Base-by-base conservation (phyloP, 768 basidiomycete genomes). In the Boletus eberwhitei region DNA sequence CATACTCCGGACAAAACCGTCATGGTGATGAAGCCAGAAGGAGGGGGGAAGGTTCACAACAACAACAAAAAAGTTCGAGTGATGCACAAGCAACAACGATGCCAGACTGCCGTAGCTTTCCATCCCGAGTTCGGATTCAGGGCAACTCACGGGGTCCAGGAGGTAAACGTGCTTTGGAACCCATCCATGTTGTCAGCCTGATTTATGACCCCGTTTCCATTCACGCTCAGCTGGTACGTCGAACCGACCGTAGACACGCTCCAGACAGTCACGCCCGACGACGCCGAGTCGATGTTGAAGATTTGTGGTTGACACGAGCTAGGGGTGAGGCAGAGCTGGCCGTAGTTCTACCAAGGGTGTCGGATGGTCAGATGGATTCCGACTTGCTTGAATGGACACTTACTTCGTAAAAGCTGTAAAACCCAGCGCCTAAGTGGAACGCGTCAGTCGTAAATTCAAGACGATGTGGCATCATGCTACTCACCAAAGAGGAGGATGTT, bases 331-430 rank as follows among this genome's bases (percentile, higher is more conserved):
- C 80, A 82, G 24, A 62, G 50, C 47, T 74, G 70, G 11, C 8
- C 55, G 59, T 74, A 79, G 61, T 75, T 71, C 71, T 79, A 58
- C 37, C 12, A 32, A 21, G 14, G 47, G 48, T 8, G 26, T 12
- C n/a, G 19, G 8, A 40, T 17, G 36, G n/a, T 44, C n/a, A 49
- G 26, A 24, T 36, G 29, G 16, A 16, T 21, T 32, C 4, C n/a
- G 21, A 34, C 1, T 35, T 4, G 2, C 13, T 19, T 16, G 12
- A n/a, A 8, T 8, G 17, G 34, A 31, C 4, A 47, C 64, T 48
- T 52, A 70, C 77, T 50, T 68, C 65, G 73, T 71, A 81, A 66
- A 81, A 81, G 62, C 70, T 76, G 64, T 82, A 82, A 38, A 77
- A 65, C 0, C 79, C 79, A 0, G 75, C 80, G 35, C 79, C 76